Base-by-base conservation (phyloP, 2,329 filamentous ascomycete genomes). In the Fusarium brachygibbosum region DNA sequence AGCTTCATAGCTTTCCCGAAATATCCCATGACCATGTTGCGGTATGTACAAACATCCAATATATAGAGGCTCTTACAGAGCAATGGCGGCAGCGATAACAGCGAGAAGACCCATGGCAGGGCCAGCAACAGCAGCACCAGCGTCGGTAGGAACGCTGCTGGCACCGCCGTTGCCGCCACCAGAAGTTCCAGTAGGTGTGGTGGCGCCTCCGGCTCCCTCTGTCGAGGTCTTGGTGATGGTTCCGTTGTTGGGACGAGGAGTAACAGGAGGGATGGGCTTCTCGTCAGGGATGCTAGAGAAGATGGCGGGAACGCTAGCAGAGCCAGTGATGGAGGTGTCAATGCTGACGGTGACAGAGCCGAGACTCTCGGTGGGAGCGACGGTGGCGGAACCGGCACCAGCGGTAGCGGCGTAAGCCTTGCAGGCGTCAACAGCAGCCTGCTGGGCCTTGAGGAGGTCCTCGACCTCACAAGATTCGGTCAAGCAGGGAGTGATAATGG, bases 391-490 rank as follows among this genome's bases (percentile, higher is more conserved):
- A 37, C 23, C 57, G 19, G 70, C 42, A 16, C 56, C 63, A 13
- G 71, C 66, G 13, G 70, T 67, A 41, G 63, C 68, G 12, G 67
- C 63, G 28, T 59, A 71, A 13, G 68, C 63, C 23, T 74, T 59
- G 67, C 80, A 82, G 25, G 76, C 73, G 4, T 56, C 69, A 14
- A 48, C 50, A 14, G 79, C 79, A 12, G 80, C 76, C 11, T 70
- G 49, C 56, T 78, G 76, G 17, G 78, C 79, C 57, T 75, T 72
- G 25, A 60, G 40, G 23, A 83, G 71, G 12, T 79, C 77, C 31
- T 57, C 37, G 4, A 66, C 28, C 13, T 63, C 58, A 72, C 84
- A 85, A 40, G 75, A 74, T 25, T 72, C 66, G 61, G 76, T 58
- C 46, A 81, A 59, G 71, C 80, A 82, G 19, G 73, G 60, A 14